These are phyloP conservation scores for Jaapia argillacea DNA, from an alignment of 768 basidiomycete species.

Conservation along the genomic window DNA sequence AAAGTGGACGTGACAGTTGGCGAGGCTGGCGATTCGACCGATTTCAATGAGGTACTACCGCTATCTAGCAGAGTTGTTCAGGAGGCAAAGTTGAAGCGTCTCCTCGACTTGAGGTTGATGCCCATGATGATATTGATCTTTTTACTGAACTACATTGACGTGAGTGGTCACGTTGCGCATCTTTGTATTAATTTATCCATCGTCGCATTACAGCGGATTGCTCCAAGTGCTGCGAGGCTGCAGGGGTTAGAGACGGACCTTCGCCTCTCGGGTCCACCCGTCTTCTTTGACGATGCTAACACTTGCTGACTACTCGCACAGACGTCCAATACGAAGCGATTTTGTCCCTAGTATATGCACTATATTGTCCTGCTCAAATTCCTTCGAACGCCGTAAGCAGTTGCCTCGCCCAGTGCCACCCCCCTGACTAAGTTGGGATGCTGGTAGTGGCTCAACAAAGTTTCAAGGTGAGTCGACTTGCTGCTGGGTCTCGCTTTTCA, in stretches of 20 bases:
- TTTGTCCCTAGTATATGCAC: slow-evolving; percentile 43
- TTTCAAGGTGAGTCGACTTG: slow-evolving; percentile 30
- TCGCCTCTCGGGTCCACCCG: slow-evolving; percentile 17
- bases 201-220: slow-evolving; percentile 20
- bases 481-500: neutral
- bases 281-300: neutral
- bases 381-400: slow-evolving; percentile 53
- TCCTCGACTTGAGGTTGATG: slow-evolving; percentile 29
- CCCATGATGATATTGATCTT: slow-evolving; percentile 17
- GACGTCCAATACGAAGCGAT: slow-evolving; percentile 44
- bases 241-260: slow-evolving; percentile 31
- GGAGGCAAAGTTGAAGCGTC: slow-evolving; percentile 33
- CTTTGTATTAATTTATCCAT: neutral
- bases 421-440: neutral
- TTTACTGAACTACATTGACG: slow-evolving; percentile 16
- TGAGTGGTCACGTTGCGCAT: neutral
- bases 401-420: slow-evolving; percentile 2
- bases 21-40: too few relatives aligned
- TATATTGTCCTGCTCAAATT: slow-evolving; percentile 55
- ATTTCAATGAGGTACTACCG: too few relatives aligned
- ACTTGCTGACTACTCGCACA: slow-evolving; percentile 13
- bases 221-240: slow-evolving; percentile 26
- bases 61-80: too few relatives aligned
- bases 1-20: too few relatives aligned
- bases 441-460: slow-evolving; percentile 40